Base-by-base conservation (phyloP, 441 rosid species). In the Omphalea diandra region DNA sequence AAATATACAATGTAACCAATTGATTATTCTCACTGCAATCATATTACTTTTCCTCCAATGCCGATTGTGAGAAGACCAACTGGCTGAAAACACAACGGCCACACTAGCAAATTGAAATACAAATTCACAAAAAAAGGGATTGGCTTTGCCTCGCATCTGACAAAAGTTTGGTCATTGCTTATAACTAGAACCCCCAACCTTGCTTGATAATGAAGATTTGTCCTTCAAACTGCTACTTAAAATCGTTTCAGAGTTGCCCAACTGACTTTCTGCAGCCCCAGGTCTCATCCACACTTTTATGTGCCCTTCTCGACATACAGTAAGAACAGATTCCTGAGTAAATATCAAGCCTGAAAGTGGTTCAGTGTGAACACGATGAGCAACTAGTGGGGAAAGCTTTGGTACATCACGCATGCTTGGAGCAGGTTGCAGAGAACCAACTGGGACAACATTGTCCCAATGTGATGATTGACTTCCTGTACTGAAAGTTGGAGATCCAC, bases 401-500 rank as follows among this genome's bases (percentile, higher is more conserved):
- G 98, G 99, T 50, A 93, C 90, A 22, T 91, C 97, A 22, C 87
- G 86, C 80, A 82, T 90, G 86, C 93, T 89, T 18, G 97, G 97
- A 36, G 99, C 94, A 47, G 97, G 86, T 73, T 91, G 99, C 72
- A 96, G 83, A 68, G 90, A 85, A 5, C 98, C 97, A 58, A 85
- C 62, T 4, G 97, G 96, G 63, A 71, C 57, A 36, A 69, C 72
- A 63, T 77, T 93, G 87, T 96, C 99, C 99, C 97, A 96, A 63
- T 93, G 97, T 47, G 98, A 81, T 10, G 99, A 91, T 60, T 96
- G 99, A 80, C 98, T 96, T 72, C 99, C 99, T 0, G 97, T 72
- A 73, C 97, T 93, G 81, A 82, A 91, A 54, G 97, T 90, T 9
- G 98, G 99, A n/a, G 99, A 96, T 49, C 97, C 99, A 76, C 99